A percentile compares a stretch with the other conserved stretches of the same genome.
phyloP scores from a whole-genome alignment of 345 rosid genomes.

The Gossypium longicalyx region DNA sequence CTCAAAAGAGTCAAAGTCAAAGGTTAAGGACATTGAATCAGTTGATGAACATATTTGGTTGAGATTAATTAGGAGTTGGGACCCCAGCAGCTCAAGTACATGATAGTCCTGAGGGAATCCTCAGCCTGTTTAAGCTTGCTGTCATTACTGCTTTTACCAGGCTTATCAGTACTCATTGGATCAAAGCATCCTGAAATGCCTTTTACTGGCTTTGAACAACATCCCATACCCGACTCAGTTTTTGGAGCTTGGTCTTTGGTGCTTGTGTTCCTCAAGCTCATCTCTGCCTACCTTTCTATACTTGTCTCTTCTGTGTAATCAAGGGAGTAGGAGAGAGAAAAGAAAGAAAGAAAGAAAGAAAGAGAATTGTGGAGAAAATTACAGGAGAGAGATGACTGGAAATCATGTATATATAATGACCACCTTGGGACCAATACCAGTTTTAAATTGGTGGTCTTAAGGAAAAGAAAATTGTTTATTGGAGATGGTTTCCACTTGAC shows the following conservation, averaged over 20 bases:
- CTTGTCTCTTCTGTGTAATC: too few species aligned
- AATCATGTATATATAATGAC: too few species aligned
- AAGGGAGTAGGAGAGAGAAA: too few species aligned
- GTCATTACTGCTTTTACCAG: conserved; percentile 10
- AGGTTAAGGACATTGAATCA: neutral
- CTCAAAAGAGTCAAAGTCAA: neutral
- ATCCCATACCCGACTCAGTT: conserved; percentile 2
- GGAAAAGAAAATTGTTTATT: too few species aligned
- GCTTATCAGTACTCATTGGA: neutral
- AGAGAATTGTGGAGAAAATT: neutral
- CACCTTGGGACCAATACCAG: too few species aligned
- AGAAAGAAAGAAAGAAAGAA: too few species aligned
- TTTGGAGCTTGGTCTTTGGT: conserved; percentile 16
- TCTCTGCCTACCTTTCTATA: neutral
- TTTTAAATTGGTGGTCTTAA: too few species aligned
- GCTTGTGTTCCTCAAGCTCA: conserved; percentile 20
- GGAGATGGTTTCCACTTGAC: too few species aligned
- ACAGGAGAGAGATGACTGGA: neutral
- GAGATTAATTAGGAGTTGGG: conserved; percentile 10
- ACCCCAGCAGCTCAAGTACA: conserved; percentile 46
- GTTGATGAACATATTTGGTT: neutral
- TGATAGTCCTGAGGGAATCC: conserved; percentile 42
- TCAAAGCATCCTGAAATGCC: conserved; percentile 18
- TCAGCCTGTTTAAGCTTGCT: conserved; percentile 32
- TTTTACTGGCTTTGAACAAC: conserved; percentile 23